phyloP scores from a whole-genome alignment of 2,329 filamentous ascomycete species.

The Xylariaceae sp. region DNA sequence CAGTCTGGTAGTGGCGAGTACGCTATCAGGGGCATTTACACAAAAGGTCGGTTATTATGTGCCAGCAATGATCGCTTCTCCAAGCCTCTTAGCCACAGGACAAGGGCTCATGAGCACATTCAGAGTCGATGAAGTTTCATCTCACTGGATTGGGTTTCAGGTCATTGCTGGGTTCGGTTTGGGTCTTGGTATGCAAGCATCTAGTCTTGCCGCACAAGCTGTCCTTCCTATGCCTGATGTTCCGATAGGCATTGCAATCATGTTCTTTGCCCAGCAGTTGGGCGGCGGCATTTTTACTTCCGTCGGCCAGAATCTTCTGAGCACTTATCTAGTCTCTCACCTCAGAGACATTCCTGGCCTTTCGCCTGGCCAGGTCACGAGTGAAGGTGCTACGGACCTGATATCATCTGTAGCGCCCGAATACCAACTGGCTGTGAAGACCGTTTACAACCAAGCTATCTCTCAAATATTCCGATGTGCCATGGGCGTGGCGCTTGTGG shows the following conservation, averaged over 20 bases:
- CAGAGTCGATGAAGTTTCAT: conserved; percentile 50
- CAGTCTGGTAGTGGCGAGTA: conserved; percentile 59
- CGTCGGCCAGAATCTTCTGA: conserved; percentile 52
- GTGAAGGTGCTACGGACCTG: conserved; percentile 56
- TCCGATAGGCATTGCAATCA: conserved; percentile 52
- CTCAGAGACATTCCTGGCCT: conserved; percentile 44
- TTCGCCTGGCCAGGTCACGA: conserved; percentile 43
- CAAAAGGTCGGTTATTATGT: conserved; percentile 66
- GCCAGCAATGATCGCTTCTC: conserved; percentile 60
- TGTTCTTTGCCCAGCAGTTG: conserved; percentile 55
- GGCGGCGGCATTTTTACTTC: conserved; percentile 55
- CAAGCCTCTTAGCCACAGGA: conserved; percentile 58
- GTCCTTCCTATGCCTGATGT: conserved; percentile 52
- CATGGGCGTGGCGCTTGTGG: conserved; percentile 57
- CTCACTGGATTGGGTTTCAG: conserved; percentile 66
- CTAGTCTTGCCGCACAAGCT: conserved; percentile 58
- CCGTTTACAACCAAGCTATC: conserved; percentile 63
- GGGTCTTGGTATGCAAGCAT: conserved; percentile 65
- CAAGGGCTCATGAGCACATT: conserved; percentile 66
- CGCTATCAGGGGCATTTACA: conserved; percentile 55
- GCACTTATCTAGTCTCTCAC: conserved; percentile 43
- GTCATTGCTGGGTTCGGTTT: conserved; percentile 65
- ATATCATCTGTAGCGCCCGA: conserved; percentile 54
- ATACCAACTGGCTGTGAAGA: conserved; percentile 55
- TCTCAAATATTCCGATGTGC: conserved; percentile 62